phyloP scores from a whole-genome alignment of 2,329 filamentous ascomycete species.

The Myotisia sp. region DNA sequence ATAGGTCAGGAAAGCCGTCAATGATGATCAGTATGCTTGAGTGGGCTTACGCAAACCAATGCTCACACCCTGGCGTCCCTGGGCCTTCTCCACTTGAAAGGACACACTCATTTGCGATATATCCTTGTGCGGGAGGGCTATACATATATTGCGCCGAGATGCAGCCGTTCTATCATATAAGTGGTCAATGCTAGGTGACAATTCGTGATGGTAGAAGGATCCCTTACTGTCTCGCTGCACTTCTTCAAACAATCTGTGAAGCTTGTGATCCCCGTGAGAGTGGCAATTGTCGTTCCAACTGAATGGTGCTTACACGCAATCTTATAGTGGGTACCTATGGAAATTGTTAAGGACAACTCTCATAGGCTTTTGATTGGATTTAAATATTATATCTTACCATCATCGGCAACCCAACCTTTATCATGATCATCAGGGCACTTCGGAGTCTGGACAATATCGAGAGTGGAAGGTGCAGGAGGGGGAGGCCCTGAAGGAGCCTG shows the following conservation, averaged over 20 bases:
- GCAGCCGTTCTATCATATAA: not conserved
- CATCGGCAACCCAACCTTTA: not conserved
- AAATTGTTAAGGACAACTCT: not conserved
- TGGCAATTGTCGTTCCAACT: not conserved
- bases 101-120: conserved; percentile 2
- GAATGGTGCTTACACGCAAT: conserved; percentile 1
- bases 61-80: not conserved
- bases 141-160: conserved; percentile 4
- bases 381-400: not conserved
- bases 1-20: not conserved
- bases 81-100: conserved; percentile 3
- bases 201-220: not conserved
- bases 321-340: conserved; percentile 1
- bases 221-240: conserved; percentile 2
- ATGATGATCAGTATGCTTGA: not conserved
- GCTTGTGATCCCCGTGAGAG: not conserved
- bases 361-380: not conserved
- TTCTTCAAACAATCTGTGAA: conserved; percentile 4
- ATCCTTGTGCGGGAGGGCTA: not conserved
- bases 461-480: not conserved
- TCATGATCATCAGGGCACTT: not conserved
- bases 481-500: no score
- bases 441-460: not conserved
- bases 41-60: conserved; percentile 3
- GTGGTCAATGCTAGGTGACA: not conserved